These are phyloP conservation scores for Candida frijolesensis DNA, from an alignment of 1,139 yeast genomes.

Conservation along the genomic window DNA sequence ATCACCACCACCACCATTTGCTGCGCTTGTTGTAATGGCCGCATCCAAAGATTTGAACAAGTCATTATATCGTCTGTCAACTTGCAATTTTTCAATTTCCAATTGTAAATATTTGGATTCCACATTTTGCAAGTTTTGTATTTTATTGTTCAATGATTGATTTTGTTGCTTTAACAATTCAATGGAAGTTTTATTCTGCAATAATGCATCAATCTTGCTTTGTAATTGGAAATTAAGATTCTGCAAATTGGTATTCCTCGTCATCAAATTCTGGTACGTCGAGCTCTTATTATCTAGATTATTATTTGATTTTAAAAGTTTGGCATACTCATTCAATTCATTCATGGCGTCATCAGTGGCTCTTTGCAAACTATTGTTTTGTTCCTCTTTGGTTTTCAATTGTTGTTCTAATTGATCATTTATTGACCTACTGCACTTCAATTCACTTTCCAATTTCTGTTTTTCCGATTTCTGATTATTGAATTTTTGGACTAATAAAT, in stretches of 20 bases:
- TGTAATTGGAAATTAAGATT: constrained; percentile 34
- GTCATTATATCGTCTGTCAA: constrained; percentile 45
- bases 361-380: constrained; percentile 21
- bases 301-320: constrained; percentile 11
- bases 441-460: constrained; percentile 35
- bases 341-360: constrained; percentile 54
- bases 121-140: constrained; percentile 43
- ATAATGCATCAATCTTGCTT: constrained; percentile 30
- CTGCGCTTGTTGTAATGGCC: constrained; percentile 17
- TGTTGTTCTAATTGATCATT: constrained; percentile 34
- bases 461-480: constrained; percentile 25
- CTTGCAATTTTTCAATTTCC: constrained; percentile 53
- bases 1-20: constrained; percentile 4
- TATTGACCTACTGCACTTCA: constrained; percentile 29
- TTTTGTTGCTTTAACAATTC: constrained; percentile 46
- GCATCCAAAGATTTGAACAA: constrained; percentile 34
- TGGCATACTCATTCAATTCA: constrained; percentile 29
- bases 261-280: constrained; percentile 28
- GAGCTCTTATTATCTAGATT: constrained; percentile 14
- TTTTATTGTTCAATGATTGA: constrained; percentile 32
- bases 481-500: constrained; percentile 27
- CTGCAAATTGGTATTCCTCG: constrained; percentile 32
- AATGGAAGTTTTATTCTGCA: constrained; percentile 42
- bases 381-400: constrained; percentile 20
- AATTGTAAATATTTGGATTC: constrained; percentile 52